A percentile compares a stretch with the other conserved stretches of the same genome.
Conservation (phyloP, 2,329 filamentous ascomycete species). For the Rhynchosporium agropyri region DNA sequence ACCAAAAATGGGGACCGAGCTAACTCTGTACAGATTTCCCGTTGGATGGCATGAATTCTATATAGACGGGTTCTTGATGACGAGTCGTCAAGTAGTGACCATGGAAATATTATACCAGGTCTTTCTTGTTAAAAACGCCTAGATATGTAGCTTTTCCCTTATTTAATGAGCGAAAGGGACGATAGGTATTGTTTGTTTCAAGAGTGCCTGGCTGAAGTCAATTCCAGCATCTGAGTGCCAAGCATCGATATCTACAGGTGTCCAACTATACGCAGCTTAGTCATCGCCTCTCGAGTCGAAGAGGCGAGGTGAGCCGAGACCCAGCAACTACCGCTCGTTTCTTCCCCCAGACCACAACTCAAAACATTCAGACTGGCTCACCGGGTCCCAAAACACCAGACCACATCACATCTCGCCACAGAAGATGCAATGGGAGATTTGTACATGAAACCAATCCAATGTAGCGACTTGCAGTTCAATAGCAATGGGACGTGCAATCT, state of each 20-base stretch:
- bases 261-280: background rate
- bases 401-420: background rate
- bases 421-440: background rate
- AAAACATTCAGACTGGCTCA: constrained; percentile 8
- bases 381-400: background rate
- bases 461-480: background rate
- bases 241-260: background rate
- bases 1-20: no score
- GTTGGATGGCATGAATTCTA: no score
- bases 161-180: no score
- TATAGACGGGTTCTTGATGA: no score
- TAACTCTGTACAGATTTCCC: no score
- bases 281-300: background rate
- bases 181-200: background rate
- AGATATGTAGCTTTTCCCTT: no score
- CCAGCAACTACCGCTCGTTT: background rate
- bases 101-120: no score
- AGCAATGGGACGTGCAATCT: background rate
- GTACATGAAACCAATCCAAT: constrained; percentile 2
- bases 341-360: background rate
- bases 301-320: no score
- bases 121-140: no score
- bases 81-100: no score
- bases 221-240: background rate
- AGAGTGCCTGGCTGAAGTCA: background rate